These are phyloP conservation scores for Telopea speciosissima DNA, from an alignment of 177 flowering plant species.

Conservation along the genomic window DNA sequence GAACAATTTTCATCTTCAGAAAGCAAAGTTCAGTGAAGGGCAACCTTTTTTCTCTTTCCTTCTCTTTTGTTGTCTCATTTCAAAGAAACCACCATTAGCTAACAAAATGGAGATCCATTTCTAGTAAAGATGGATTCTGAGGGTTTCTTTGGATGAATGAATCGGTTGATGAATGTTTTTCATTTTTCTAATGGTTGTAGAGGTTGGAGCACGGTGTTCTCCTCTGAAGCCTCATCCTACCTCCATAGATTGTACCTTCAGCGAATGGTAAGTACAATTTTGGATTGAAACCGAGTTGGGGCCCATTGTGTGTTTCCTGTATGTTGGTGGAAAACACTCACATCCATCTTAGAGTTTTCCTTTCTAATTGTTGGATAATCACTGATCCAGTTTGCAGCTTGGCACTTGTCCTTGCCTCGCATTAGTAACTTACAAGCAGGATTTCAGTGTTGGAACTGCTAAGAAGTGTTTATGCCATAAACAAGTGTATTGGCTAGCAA, in stretches of 20 bases:
- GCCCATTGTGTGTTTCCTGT: not conserved
- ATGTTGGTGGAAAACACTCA: not conserved
- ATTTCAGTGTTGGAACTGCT: too few relatives aligned
- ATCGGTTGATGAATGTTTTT: not conserved
- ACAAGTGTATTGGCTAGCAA: too few relatives aligned
- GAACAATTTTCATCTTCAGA: too few relatives aligned
- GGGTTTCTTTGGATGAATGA: not conserved
- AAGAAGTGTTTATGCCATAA: too few relatives aligned
- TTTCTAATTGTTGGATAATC: not conserved
- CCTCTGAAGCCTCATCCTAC: not conserved
- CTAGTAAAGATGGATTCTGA: not conserved
- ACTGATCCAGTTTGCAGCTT: too few relatives aligned
- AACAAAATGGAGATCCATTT: not conserved
- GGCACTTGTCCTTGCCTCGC: too few relatives aligned
- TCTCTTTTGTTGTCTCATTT: not conserved
- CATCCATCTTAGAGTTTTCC: not conserved
- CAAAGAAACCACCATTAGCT: not conserved
- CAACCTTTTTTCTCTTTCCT: not conserved
- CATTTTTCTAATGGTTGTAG: not conserved
- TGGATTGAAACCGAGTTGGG: not conserved
- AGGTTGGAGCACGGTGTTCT: not conserved
- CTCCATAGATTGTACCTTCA: not conserved
- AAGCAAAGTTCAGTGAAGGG: not conserved
- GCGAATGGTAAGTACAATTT: not conserved
- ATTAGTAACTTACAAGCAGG: not conserved